Conservation (phyloP, 495 filamentous ascomycete genomes). For the Gamarada debralockiae region DNA sequence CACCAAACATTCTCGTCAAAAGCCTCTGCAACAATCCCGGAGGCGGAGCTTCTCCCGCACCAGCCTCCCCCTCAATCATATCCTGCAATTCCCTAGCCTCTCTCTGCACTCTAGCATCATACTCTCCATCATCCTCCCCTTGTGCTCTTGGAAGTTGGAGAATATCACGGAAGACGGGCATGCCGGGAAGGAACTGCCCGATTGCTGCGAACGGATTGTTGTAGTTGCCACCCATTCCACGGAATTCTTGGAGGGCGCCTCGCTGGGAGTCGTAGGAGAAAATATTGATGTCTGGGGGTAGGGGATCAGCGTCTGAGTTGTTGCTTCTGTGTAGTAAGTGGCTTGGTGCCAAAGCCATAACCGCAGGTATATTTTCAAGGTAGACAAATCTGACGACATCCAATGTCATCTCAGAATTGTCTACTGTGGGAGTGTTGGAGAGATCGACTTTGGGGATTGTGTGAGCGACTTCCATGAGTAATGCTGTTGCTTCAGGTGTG, state of each 20-base stretch:
- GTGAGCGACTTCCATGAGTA: constrained; percentile 68
- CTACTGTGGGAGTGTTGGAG: constrained; percentile 33
- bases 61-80: not conserved
- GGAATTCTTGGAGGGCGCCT: not conserved
- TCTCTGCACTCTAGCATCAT: not conserved
- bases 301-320: constrained; percentile 64
- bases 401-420: constrained; percentile 48
- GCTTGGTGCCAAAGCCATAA: constrained; percentile 59
- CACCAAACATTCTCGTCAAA: not conserved
- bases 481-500: constrained; percentile 62
- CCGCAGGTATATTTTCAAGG: constrained; percentile 63
- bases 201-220: constrained; percentile 21
- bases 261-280: constrained; percentile 32
- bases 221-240: constrained; percentile 6
- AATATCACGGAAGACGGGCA: not conserved
- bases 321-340: constrained; percentile 41
- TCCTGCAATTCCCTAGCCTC: not conserved
- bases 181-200: constrained; percentile 9
- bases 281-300: constrained; percentile 56
- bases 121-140: constrained; percentile 6
- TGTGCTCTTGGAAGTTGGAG: not conserved
- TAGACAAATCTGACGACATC: constrained; percentile 76
- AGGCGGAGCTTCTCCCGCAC: not conserved
- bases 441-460: constrained; percentile 42
- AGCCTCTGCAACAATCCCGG: not conserved